These are phyloP conservation scores for Lenwebbia sp. DNA, from an alignment of 345 rosid species.

Conservation along the genomic window DNA sequence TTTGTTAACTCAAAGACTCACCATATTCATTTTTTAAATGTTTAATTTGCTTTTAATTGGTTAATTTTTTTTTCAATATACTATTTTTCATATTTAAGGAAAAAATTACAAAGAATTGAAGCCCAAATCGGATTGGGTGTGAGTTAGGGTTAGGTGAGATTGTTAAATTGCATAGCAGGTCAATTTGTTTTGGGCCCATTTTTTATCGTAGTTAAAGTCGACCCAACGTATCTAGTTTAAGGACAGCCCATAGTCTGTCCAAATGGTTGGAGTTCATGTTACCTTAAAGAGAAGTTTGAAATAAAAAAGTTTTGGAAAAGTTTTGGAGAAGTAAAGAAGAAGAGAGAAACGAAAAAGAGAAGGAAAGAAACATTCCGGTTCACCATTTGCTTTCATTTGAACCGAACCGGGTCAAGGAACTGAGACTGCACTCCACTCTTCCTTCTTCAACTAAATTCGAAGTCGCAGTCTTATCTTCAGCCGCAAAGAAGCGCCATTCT, in stretches of 20 bases:
- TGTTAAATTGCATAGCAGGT: neutral
- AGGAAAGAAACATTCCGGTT: neutral
- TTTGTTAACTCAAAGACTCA: neutral
- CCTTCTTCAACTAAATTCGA: neutral
- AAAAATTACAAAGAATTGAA: neutral
- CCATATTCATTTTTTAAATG: neutral
- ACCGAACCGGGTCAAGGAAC: neutral
- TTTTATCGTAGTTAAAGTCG: neutral
- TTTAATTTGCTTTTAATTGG: neutral
- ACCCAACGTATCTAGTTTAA: neutral
- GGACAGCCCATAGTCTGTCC: neutral
- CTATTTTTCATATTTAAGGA: neutral
- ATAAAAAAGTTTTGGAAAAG: neutral
- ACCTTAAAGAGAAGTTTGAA: neutral
- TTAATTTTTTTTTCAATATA: neutral
- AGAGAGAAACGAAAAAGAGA: neutral
- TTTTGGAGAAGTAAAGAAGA: neutral
- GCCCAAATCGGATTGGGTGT: neutral
- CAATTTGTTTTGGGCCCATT: neutral
- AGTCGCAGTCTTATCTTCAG: neutral
- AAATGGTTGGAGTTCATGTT: neutral
- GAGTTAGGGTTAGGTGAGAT: neutral
- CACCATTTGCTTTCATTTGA: neutral
- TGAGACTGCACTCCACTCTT: neutral
- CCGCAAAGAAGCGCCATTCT: neutral